These are phyloP conservation scores for Pinus taeda DNA, from an alignment of 75 land plant species.

Conservation along the genomic window DNA sequence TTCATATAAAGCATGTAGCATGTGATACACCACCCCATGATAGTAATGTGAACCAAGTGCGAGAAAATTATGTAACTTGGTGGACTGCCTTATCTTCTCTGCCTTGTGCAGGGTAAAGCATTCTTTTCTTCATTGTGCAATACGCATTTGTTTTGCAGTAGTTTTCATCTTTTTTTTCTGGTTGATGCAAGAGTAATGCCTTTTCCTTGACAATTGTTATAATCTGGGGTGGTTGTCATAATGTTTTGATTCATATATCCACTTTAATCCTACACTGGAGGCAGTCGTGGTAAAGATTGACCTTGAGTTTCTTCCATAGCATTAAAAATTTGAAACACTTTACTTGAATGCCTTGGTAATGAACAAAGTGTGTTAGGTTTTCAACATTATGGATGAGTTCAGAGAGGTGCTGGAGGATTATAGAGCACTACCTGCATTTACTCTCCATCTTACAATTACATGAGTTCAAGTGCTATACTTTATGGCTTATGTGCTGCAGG, in stretches of 20 bases:
- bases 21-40: no score
- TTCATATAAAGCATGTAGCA: no score
- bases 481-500: not conserved
- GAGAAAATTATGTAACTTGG: no score
- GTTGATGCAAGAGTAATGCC: no score
- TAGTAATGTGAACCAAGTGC: no score
- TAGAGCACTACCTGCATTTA: not conserved
- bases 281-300: not conserved
- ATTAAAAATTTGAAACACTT: not conserved
- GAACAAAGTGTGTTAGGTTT: conserved; percentile 1
- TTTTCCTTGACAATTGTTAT: no score
- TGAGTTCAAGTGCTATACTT: no score
- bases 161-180: not conserved
- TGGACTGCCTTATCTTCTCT: no score
- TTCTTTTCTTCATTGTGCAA: no score
- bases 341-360: not conserved
- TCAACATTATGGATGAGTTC: not conserved
- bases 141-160: not conserved
- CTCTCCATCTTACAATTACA: no score
- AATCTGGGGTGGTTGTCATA: no score
- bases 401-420: not conserved
- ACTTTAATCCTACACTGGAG: not conserved
- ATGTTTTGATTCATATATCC: not conserved
- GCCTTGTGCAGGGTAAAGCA: no score
- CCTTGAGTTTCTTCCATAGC: not conserved